A percentile compares a stretch with the other conserved stretches of the same genome.
These are phyloP conservation scores for Medicago lupulina DNA, from an alignment of 306 rosid species.

Conservation along the genomic window DNA sequence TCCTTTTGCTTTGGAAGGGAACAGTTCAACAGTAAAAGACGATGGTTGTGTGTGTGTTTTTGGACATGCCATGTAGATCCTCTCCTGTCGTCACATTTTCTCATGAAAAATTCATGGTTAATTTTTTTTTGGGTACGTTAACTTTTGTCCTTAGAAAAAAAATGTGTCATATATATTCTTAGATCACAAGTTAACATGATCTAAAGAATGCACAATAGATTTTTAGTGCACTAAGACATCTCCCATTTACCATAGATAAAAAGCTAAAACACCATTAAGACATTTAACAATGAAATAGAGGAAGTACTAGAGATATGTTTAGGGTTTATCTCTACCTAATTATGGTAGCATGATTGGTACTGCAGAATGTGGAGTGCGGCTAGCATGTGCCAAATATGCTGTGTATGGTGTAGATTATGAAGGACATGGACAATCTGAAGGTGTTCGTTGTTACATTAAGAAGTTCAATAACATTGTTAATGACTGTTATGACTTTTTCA, in stretches of 20 bases:
- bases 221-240: no score
- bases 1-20: neutral
- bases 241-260: no score
- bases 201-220: no score
- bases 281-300: no score
- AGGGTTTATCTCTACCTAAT: neutral
- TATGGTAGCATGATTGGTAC: neutral
- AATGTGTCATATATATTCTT: no score
- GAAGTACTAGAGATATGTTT: no score
- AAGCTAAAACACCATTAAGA: neutral
- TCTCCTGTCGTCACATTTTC: neutral
- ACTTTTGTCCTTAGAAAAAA: no score
- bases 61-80: neutral
- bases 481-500: conserved; percentile 74
- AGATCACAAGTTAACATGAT: no score
- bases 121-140: no score
- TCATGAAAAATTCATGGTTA: neutral
- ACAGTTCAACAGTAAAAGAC: neutral
- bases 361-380: conserved; percentile 74
- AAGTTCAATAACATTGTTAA: conserved; percentile 70
- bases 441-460: conserved; percentile 85
- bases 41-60: neutral
- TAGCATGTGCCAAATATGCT: conserved; percentile 71
- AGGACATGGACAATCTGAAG: conserved; percentile 90
- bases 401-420: conserved; percentile 89